Percentiles rank a stretch among this genome's conserved stretches.
Evolutionary conservation across 1,139 yeast species (phyloP).

Genomic region (Magnusiomyces paraingens): DNA sequence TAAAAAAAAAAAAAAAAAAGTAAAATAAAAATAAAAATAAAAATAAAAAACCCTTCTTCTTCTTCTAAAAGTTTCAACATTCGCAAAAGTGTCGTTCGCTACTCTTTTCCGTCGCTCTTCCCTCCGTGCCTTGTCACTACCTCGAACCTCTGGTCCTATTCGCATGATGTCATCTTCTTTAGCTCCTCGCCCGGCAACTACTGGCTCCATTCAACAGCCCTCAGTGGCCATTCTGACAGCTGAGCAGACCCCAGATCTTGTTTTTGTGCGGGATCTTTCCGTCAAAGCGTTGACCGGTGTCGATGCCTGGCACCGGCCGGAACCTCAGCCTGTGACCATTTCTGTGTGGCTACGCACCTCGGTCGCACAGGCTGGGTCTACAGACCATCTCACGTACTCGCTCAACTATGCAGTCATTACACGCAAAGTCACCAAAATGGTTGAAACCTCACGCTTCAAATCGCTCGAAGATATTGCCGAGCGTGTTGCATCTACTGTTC

Average conservation of each 20-base stretch:
- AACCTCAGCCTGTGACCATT: conserved; percentile 61
- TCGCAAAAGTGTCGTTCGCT: background rate
- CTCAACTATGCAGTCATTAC: conserved; percentile 83
- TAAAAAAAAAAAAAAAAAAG: background rate
- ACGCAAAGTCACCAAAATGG: conserved; percentile 49
- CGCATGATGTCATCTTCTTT: too few relatives aligned
- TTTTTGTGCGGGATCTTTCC: conserved; percentile 51
- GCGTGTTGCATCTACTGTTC: conserved; percentile 43
- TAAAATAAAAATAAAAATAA: too few relatives aligned
- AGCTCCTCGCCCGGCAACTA: too few relatives aligned
- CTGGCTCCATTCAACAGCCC: too few relatives aligned
- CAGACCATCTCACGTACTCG: conserved; percentile 75
- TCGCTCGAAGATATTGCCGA: conserved; percentile 59
- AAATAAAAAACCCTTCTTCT: background rate
- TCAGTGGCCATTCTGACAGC: background rate
- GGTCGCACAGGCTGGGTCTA: conserved; percentile 60
- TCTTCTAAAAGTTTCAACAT: background rate
- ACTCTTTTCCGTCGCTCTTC: too few relatives aligned
- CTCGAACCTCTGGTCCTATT: too few relatives aligned
- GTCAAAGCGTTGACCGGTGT: conserved; percentile 64
- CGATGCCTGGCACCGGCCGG: conserved; percentile 69
- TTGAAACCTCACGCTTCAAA: conserved; percentile 41
- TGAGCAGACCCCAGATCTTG: conserved; percentile 38
- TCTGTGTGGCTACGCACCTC: conserved; percentile 59
- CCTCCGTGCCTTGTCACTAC: too few relatives aligned